Conservation (phyloP, 2,329 filamentous ascomycete genomes). For the Didymella arachidicola region DNA sequence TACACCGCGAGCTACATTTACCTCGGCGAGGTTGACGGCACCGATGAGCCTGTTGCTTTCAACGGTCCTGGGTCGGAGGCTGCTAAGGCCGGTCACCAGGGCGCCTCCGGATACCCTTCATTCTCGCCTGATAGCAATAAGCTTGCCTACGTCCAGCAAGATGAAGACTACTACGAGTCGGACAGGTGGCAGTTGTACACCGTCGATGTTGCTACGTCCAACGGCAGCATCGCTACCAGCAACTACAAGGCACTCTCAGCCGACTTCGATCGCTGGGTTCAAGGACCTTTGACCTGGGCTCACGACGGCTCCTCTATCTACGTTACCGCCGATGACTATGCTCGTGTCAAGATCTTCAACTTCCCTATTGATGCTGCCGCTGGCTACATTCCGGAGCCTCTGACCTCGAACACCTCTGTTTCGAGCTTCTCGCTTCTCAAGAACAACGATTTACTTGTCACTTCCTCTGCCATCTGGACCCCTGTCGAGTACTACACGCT, state of each 20-base stretch:
- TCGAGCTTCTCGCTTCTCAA: conserved; percentile 63
- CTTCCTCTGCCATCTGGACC: conserved; percentile 44
- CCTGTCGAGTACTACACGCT: conserved; percentile 44
- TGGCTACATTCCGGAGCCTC: conserved; percentile 54
- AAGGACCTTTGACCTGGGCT: conserved; percentile 42
- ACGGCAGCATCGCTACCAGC: conserved; percentile 33
- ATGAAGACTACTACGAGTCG: conserved; percentile 75
- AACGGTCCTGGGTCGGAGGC: conserved; percentile 44
- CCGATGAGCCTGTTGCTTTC: conserved; percentile 49
- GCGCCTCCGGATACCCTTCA: conserved; percentile 71
- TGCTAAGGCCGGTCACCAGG: conserved; percentile 58
- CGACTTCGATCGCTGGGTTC: conserved; percentile 43
- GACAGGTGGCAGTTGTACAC: conserved; percentile 68
- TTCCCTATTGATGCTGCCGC: conserved; percentile 65
- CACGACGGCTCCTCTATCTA: conserved; percentile 44
- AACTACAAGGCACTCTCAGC: conserved; percentile 44
- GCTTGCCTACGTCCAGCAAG: conserved; percentile 79
- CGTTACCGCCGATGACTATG: conserved; percentile 46
- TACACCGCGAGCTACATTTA: conserved; percentile 86
- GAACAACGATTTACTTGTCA: conserved; percentile 60
- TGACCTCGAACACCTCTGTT: conserved; percentile 53
- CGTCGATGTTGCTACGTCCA: conserved; percentile 37
- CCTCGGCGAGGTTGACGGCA: conserved; percentile 71
- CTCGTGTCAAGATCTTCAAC: conserved; percentile 62
- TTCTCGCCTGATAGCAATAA: conserved; percentile 78